These are phyloP conservation scores for Encephalitozoon hellem DNA, from an alignment of 371 early-diverging fungal genomes.

Conservation along the genomic window DNA sequence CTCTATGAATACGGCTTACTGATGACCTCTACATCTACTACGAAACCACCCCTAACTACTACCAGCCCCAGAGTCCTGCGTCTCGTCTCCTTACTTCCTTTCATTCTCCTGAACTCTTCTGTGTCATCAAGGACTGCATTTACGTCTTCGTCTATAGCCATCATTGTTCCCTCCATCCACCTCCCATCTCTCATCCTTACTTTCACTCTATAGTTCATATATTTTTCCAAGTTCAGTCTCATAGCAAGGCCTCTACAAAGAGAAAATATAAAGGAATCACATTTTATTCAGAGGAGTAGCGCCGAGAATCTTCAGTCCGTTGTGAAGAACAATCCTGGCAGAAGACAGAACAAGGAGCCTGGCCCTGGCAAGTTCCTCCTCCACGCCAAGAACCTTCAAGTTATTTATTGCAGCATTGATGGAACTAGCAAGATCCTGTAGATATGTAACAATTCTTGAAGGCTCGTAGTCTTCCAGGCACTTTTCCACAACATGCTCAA, in stretches of 20 bases:
- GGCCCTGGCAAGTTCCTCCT: slow-evolving; percentile 69
- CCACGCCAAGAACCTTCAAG: slow-evolving; percentile 71
- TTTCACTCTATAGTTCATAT: slow-evolving; percentile 14
- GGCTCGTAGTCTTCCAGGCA: slow-evolving; percentile 70
- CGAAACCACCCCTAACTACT: slow-evolving; percentile 1
- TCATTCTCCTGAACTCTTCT: slow-evolving; percentile 9
- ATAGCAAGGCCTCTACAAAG: background rate
- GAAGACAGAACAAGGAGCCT: slow-evolving; percentile 69
- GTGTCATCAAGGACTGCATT: slow-evolving; percentile 26
- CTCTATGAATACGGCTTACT: background rate
- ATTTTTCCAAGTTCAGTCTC: background rate
- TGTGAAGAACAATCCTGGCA: slow-evolving; percentile 68
- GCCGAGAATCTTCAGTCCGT: slow-evolving; percentile 69
- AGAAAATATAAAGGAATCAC: slow-evolving; percentile 61
- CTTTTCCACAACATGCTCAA: slow-evolving; percentile 71
- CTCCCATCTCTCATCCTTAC: slow-evolving; percentile 5
- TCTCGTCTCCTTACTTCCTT: background rate
- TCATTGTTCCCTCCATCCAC: slow-evolving; percentile 15
- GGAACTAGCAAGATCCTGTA: slow-evolving; percentile 72
- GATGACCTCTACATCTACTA: slow-evolving; percentile 7
- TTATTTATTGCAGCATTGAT: slow-evolving; percentile 72
- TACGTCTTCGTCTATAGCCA: background rate
- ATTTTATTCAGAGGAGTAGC: slow-evolving; percentile 71
- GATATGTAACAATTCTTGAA: slow-evolving; percentile 77
- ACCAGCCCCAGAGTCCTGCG: slow-evolving; percentile 6